A percentile compares a stretch with the other conserved stretches of the same genome.
These are phyloP conservation scores for Gracilaria domingensis DNA, from an alignment of 23 red algal genomes.

Conservation along the genomic window DNA sequence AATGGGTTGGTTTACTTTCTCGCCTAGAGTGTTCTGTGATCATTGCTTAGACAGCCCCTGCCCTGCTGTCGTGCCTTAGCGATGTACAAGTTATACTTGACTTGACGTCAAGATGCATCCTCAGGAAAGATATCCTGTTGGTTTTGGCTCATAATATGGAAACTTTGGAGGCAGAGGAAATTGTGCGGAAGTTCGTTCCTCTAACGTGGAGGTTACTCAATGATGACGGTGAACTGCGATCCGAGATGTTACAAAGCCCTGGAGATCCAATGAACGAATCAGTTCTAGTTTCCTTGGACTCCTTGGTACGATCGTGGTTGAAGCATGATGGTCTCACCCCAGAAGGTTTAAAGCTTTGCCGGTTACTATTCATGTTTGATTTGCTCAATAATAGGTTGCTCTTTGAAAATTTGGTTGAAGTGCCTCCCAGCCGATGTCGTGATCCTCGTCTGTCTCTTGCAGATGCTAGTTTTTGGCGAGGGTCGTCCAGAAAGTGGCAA, in stretches of 20 bases:
- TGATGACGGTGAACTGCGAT: not conserved
- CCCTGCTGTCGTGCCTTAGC: conserved; percentile 15
- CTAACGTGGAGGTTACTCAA: conserved; percentile 13
- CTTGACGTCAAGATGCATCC: conserved; percentile 59
- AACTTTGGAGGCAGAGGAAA: conserved; percentile 31
- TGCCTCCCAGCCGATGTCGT: not conserved
- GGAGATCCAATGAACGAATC: not conserved
- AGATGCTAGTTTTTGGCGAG: no score
- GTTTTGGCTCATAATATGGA: not conserved
- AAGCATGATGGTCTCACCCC: not conserved
- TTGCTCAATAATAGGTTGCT: not conserved
- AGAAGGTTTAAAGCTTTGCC: not conserved
- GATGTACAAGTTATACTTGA: conserved; percentile 65
- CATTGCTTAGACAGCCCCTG: not conserved
- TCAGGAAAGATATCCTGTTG: conserved; percentile 24
- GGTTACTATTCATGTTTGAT: not conserved
- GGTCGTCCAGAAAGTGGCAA: no score
- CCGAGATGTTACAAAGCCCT: not conserved
- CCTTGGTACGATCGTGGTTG: conserved; percentile 16
- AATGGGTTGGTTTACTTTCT: conserved; percentile 63
- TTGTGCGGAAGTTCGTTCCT: conserved; percentile 38
- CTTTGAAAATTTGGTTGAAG: conserved; percentile 7
- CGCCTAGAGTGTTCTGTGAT: conserved; percentile 7
- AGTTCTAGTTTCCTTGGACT: conserved; percentile 10
- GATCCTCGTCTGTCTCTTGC: no score